These are phyloP conservation scores for Clonostachys solani DNA, from an alignment of 2,329 filamentous ascomycete genomes.

Conservation along the genomic window DNA sequence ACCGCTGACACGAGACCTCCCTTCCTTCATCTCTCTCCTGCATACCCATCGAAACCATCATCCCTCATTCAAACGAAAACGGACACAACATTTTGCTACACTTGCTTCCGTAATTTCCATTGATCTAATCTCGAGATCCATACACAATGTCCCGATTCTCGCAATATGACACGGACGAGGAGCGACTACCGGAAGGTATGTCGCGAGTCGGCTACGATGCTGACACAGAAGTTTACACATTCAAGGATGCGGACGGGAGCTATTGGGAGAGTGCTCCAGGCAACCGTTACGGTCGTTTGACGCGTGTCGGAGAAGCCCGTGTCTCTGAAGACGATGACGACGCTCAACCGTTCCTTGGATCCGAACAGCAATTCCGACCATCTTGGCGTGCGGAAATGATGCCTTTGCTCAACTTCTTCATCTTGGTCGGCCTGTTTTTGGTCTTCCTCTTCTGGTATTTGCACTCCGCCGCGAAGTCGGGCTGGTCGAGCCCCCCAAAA, in stretches of 20 bases:
- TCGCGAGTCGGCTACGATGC: conserved; percentile 51
- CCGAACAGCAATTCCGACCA: conserved; percentile 3
- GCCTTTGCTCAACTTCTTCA: conserved; percentile 54
- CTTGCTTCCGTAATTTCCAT: no score
- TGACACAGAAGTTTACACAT: conserved; percentile 48
- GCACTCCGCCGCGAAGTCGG: conserved; percentile 18
- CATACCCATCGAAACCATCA: no score
- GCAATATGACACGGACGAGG: conserved; percentile 39
- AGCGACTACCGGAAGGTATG: conserved; percentile 52
- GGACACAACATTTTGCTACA: no score
- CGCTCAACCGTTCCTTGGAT: conserved; percentile 21
- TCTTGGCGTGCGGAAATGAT: conserved; percentile 48
- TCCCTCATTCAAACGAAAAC: no score
- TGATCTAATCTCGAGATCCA: no score
- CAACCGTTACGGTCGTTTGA: conserved; percentile 41
- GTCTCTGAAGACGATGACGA: conserved; percentile 10
- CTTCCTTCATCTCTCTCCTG: no score
- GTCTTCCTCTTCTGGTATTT: conserved; percentile 46
- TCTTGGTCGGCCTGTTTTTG: conserved; percentile 46
- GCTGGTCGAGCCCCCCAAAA: conserved; percentile 1
- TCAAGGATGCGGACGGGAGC: conserved; percentile 40
- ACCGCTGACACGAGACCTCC: no score
- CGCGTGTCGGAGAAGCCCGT: conserved; percentile 21
- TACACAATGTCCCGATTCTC: conserved; percentile 33
- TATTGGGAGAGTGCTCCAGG: conserved; percentile 47